Evolutionary conservation across 768 basidiomycete species (phyloP), one percentile per base, ranked within the genome.

Genomic region (Kockovaella imperatae): DNA sequence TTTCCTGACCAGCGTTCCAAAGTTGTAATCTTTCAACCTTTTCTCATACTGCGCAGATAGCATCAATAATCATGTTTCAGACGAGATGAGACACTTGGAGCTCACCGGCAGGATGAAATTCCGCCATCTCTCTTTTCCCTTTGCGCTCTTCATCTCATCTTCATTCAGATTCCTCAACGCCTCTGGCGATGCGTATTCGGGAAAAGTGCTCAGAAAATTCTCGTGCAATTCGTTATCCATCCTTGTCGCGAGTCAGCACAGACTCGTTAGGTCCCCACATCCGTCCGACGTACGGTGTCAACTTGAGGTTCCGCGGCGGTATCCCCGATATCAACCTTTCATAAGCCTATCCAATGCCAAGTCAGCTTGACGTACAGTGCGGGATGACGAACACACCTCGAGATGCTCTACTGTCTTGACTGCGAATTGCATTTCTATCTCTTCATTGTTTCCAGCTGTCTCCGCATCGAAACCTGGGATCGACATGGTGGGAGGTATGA

Each of bases 381-480:
- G 4, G 13, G 8, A 47, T 25, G 20, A 39, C 15, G 30, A 40
- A 50, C 79, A 53, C 43, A 87, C 89, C 77, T 93, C 87, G 36
- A 91, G 87, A 57, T 97, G 89, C 69, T 99, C 91, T 43, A 97
- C 90, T 11, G 89, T 87, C 70, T 84, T 87, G 47, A 99, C 93
- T 21, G 87, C 87, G 68, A 90, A 89, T 84, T 95, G 90, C 78
- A 90, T 91, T 75, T 96, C 93, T 53, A 99, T 93, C 80, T 96
- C 89, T 54, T 80, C 74, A 60, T 83, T 77, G 76, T 96, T 96
- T 72, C 90, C 86, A n/a, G 89, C 87, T 51, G 80, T 85, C 60
- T 89, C 79, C 31, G 91, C 81, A 72, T 95, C 87, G 65, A 96
- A 93, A n/a, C n/a, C n/a, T 64, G 60, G 28, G 47, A 49, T 29